Conservation (phyloP, 441 rosid species). For the Adansonia grandidieri region DNA sequence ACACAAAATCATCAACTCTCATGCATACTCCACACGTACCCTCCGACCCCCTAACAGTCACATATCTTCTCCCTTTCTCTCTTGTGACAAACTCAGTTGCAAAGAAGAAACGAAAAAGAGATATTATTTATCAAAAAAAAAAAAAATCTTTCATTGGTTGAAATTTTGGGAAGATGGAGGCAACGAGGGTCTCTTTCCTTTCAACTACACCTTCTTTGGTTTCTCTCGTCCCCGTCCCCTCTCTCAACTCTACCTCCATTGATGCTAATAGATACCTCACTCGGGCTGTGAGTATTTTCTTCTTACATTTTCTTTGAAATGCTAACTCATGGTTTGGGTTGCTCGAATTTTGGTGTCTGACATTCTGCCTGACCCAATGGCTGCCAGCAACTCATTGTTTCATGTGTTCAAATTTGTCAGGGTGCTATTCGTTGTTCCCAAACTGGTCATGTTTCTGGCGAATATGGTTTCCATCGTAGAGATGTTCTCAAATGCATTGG, state of each 20-base stretch:
- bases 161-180: slow-evolving; percentile 14
- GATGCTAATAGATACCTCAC: slow-evolving; percentile 34
- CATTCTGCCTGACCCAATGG: neutral
- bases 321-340: neutral
- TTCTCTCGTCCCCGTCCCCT: slow-evolving; percentile 30
- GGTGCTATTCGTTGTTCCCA: slow-evolving; percentile 55
- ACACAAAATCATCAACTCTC: slow-evolving; percentile 12
- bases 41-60: neutral
- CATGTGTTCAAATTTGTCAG: slow-evolving; percentile 37
- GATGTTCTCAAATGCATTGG: slow-evolving; percentile 63
- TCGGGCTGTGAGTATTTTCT: slow-evolving; percentile 37
- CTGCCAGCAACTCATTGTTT: neutral
- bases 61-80: slow-evolving; percentile 8
- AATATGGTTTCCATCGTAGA: slow-evolving; percentile 49
- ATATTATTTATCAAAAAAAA: too few species aligned
- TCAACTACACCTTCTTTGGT: slow-evolving; percentile 58
- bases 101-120: neutral
- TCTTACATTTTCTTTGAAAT: neutral
- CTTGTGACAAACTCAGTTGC: neutral
- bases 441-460: slow-evolving; percentile 33
- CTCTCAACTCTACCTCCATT: slow-evolving; percentile 30
- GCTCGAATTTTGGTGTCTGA: neutral
- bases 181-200: slow-evolving; percentile 56
- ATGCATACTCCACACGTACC: slow-evolving; percentile 36
- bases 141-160: neutral